Base-by-base conservation (phyloP, 2,329 filamentous ascomycete species). In the Aspergillus costaricaensis region DNA sequence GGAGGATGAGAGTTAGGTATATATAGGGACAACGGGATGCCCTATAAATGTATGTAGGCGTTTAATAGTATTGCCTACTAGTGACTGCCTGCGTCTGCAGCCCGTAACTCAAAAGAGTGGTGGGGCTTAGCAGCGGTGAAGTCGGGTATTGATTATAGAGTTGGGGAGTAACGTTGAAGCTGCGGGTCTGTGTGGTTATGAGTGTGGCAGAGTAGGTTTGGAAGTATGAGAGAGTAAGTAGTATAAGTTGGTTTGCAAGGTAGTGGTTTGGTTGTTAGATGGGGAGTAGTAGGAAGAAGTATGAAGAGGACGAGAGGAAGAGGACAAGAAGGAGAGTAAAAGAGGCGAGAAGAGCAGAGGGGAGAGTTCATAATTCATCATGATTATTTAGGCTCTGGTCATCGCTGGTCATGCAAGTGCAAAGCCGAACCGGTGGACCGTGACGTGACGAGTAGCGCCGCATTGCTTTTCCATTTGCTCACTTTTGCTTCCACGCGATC, bases 381-480 rank as follows among this genome's bases (percentile, higher is more conserved):
- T 44, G 10, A 44, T 23, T 44, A 44, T 23, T 44, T 44, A 23
- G 41, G 19, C 41, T 21, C 41, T 23, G 41, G 41, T 44, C 41
- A 30, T 30, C 47, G 47, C 15, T n/a, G 25, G 23, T 30, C 47
- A 50, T 50, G 47, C 47, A 50, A 27, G 17, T 27, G 15, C 47
- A 30, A 17, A 19, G 25, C 47, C 25, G 47, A 50, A 50, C 47
- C 47, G 47, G 2, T 30, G 47, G 25, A 27, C 47, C 47, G 47
- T 67, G 67, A 69, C 67, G 65, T 68, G 66, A 67, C 60, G 65
- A 68, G 62, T 68, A 65, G 63, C n/a, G 77, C 74, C 62, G 75
- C 77, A 61, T 59, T 51, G 39, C 32, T 36, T 55, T 58, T 55
- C 60, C 3, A 27, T 55, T 43, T 43, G 52, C 21, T 23, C 41